Percentiles rank a stretch among this genome's conserved stretches.
These are phyloP conservation scores for Triticum monococcum DNA, from an alignment of 176 grass and related monocot species.

Conservation along the genomic window DNA sequence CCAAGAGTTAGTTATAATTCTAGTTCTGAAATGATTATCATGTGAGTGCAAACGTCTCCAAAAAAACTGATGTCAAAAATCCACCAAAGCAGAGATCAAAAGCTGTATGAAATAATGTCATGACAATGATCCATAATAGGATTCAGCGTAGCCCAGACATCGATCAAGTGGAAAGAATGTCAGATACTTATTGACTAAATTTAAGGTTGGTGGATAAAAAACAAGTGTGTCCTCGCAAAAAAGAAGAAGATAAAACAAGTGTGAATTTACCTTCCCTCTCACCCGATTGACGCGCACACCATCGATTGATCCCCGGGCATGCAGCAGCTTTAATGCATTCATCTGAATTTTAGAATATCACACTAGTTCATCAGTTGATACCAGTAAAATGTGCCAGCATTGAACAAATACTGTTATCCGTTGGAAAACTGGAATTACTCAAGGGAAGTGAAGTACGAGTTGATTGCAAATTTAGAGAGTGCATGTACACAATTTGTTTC, in stretches of 20 bases:
- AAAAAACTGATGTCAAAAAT: not conserved
- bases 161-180: not conserved
- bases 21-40: not conserved
- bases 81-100: not conserved
- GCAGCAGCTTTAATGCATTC: not conserved
- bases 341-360: constrained; percentile 1
- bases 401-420: not conserved
- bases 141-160: not conserved
- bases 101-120: not conserved
- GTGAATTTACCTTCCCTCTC: not conserved
- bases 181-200: not conserved
- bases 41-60: not conserved
- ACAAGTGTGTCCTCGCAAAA: too few species aligned
- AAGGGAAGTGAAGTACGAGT: not conserved
- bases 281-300: not conserved
- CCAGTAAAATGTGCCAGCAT: not conserved
- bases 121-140: not conserved
- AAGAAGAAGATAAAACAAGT: not conserved
- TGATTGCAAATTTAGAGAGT: not conserved
- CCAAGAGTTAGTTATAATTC: not conserved
- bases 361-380: constrained; percentile 1
- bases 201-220: not conserved
- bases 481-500: not conserved
- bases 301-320: not conserved
- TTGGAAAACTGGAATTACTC: not conserved